Percentiles rank a stretch among this genome's conserved stretches.
Conservation (phyloP, 306 rosid genomes). For the Echinosophora koreensis region DNA sequence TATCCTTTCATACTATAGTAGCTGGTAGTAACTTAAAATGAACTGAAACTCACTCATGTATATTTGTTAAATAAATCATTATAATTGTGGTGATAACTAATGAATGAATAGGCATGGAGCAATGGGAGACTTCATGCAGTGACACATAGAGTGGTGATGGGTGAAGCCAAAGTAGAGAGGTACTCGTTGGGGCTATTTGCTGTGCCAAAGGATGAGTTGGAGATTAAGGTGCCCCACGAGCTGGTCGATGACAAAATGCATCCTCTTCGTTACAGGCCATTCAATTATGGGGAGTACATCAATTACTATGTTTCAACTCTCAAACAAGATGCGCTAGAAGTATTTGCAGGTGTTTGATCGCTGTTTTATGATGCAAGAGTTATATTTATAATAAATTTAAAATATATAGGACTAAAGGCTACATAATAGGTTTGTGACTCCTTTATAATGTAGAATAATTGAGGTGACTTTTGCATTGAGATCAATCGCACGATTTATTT, state of each 20-base stretch:
- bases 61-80: background rate
- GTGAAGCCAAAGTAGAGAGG: constrained; percentile 47
- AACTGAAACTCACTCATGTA: background rate
- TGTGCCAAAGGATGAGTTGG: constrained; percentile 50
- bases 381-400: no score
- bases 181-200: constrained; percentile 52
- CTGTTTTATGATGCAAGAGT: background rate
- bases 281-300: constrained; percentile 49
- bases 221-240: constrained; percentile 54
- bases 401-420: background rate
- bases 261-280: constrained; percentile 57
- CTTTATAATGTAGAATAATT: no score
- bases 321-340: constrained; percentile 49
- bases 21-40: background rate
- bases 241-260: constrained; percentile 50
- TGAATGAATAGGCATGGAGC: constrained; percentile 59
- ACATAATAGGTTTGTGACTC: no score
- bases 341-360: constrained; percentile 51
- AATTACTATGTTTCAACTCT: constrained; percentile 39
- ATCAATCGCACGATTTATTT: no score
- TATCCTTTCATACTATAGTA: background rate
- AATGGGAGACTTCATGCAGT: constrained; percentile 62
- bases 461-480: no score
- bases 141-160: constrained; percentile 58
- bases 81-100: background rate